Percentiles rank a stretch among this genome's conserved stretches.
Evolutionary conservation across 2,329 filamentous ascomycete genomes (phyloP).

Genomic region (Zymoseptoria ardabiliae): DNA sequence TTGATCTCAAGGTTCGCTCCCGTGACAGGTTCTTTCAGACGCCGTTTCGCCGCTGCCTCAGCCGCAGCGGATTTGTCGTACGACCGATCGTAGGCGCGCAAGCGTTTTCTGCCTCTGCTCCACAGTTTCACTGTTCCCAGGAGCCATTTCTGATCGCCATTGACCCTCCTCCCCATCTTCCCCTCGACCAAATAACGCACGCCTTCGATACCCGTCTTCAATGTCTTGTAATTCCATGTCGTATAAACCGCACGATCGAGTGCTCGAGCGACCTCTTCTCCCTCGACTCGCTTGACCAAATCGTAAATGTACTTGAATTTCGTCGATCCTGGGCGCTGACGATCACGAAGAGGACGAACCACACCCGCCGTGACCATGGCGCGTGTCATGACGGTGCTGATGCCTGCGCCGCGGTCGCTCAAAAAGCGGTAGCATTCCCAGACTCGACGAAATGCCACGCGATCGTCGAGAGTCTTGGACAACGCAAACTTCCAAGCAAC

Average conservation of each 20-base stretch:
- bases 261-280: slow-evolving; percentile 32
- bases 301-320: slow-evolving; percentile 39
- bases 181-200: not conserved
- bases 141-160: not conserved
- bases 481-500: slow-evolving; percentile 40
- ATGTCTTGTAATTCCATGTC: slow-evolving; percentile 7
- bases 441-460: slow-evolving; percentile 40
- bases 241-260: slow-evolving; percentile 24
- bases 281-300: slow-evolving; percentile 39
- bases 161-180: not conserved
- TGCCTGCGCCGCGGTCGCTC: slow-evolving; percentile 34
- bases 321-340: slow-evolving; percentile 25
- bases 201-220: not conserved
- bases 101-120: not conserved
- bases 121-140: not conserved
- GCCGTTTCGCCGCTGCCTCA: not conserved
- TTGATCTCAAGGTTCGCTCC: not conserved
- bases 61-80: not conserved
- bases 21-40: not conserved
- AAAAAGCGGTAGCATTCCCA: slow-evolving; percentile 43
- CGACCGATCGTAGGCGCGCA: not conserved
- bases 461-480: slow-evolving; percentile 31
- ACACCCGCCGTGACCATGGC: slow-evolving; percentile 47
- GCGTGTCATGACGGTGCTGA: slow-evolving; percentile 38
- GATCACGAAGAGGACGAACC: slow-evolving; percentile 35